A percentile compares a stretch with the other conserved stretches of the same genome.
These are phyloP conservation scores for Microbotryum silenes-acaulis DNA, from an alignment of 1,284 basidiomycete species.

Conservation along the genomic window DNA sequence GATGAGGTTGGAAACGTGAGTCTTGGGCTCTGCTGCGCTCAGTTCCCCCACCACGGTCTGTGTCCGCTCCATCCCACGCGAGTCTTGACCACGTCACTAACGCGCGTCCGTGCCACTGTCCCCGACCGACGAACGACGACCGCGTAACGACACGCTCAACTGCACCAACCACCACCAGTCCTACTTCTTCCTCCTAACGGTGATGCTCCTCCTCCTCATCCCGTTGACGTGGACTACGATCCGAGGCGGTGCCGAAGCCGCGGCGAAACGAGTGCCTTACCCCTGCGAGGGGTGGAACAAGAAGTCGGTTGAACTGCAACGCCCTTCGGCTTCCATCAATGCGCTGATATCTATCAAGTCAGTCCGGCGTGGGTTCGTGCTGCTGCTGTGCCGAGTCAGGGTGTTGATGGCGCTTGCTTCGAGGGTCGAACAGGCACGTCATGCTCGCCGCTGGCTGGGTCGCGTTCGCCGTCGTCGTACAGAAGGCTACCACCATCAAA, in stretches of 20 bases:
- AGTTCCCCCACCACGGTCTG: background rate
- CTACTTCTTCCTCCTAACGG: slow-evolving; percentile 36
- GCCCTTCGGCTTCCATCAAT: slow-evolving; percentile 5
- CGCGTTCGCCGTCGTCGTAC: slow-evolving; percentile 38
- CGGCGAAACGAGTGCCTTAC: slow-evolving; percentile 18
- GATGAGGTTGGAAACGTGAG: slow-evolving; percentile 26
- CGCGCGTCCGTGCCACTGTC: background rate
- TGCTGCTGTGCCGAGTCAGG: background rate
- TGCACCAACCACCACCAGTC: slow-evolving; percentile 8
- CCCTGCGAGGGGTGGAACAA: slow-evolving; percentile 35
- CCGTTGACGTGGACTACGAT: slow-evolving; percentile 33
- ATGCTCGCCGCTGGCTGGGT: slow-evolving; percentile 43
- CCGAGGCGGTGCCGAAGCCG: slow-evolving; percentile 16
- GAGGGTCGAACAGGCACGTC: slow-evolving; percentile 17
- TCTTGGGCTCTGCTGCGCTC: background rate
- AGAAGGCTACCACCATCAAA: slow-evolving; percentile 27
- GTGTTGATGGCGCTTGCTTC: too few species aligned
- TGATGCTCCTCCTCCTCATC: slow-evolving; percentile 33
- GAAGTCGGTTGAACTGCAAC: slow-evolving; percentile 24
- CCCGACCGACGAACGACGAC: background rate
- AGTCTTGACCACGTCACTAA: background rate
- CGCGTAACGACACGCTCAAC: background rate
- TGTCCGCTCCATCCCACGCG: background rate
- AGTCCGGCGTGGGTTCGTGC: background rate
- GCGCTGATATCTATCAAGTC: slow-evolving; percentile 11